Percentiles rank a stretch among this genome's conserved stretches.
Evolutionary conservation across 495 filamentous ascomycete species (phyloP).

Genomic region (Neurospora tetrasperma): DNA sequence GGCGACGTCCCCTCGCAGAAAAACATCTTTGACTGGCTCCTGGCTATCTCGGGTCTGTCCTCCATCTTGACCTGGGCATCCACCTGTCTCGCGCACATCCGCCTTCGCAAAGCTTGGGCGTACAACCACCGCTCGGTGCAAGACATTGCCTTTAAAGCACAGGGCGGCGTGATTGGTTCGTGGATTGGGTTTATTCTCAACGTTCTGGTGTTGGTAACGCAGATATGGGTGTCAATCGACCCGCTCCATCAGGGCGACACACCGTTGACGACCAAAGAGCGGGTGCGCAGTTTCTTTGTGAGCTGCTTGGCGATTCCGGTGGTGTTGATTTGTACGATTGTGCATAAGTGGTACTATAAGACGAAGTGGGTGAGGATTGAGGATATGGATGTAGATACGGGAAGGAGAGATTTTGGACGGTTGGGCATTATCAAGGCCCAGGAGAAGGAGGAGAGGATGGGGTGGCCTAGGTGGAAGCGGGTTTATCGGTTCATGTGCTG

Average conservation of each 20-base stretch:
- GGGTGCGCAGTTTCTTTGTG: slow-evolving; percentile 57
- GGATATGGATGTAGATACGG: slow-evolving; percentile 83
- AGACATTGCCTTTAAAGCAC: slow-evolving; percentile 75
- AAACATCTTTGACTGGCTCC: slow-evolving; percentile 74
- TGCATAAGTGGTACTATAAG: slow-evolving; percentile 65
- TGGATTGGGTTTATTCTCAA: slow-evolving; percentile 81
- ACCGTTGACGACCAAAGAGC: slow-evolving; percentile 28
- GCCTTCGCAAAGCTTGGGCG: slow-evolving; percentile 75
- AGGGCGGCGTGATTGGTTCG: slow-evolving; percentile 72
- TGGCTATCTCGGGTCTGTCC: slow-evolving; percentile 78
- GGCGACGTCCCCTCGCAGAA: slow-evolving; percentile 52
- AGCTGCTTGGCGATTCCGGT: slow-evolving; percentile 75
- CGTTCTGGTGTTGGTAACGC: slow-evolving; percentile 64
- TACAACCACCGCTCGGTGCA: slow-evolving; percentile 59
- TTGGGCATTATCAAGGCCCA: slow-evolving; percentile 69
- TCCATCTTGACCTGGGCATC: slow-evolving; percentile 92
- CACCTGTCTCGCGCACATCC: slow-evolving; percentile 81
- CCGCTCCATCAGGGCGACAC: slow-evolving; percentile 37
- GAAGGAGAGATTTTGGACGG: slow-evolving; percentile 72
- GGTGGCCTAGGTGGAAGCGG: slow-evolving; percentile 85
- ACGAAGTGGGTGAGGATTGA: slow-evolving; percentile 55
- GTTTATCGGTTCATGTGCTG: slow-evolving; percentile 46
- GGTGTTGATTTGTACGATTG: slow-evolving; percentile 63
- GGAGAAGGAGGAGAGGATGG: slow-evolving; percentile 61
- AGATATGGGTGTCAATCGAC: slow-evolving; percentile 82